A percentile compares a stretch with the other conserved stretches of the same genome.
Conservation (phyloP, 768 basidiomycete species). For the Daedaleopsis nitida region DNA sequence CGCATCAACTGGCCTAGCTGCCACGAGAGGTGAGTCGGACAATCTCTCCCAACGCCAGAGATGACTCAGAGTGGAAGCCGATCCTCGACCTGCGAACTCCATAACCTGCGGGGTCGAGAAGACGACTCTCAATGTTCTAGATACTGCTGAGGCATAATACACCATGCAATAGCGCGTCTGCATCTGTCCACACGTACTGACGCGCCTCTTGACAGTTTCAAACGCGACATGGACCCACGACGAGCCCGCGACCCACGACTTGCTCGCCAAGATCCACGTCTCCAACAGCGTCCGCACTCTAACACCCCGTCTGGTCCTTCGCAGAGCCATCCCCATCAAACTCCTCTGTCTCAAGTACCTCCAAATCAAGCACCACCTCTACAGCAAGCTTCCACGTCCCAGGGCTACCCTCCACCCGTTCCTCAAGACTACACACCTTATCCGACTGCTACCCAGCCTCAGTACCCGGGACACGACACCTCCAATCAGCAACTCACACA, state of each 20-base stretch:
- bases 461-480: slow-evolving; percentile 24
- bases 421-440: slow-evolving; percentile 21
- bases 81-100: slow-evolving; percentile 56
- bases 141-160: slow-evolving; percentile 80
- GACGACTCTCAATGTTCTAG: slow-evolving; percentile 84
- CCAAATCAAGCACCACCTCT: slow-evolving; percentile 9
- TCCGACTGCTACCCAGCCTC: slow-evolving; percentile 27
- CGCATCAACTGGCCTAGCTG: neutral
- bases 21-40: neutral
- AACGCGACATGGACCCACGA: slow-evolving; percentile 68
- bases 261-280: slow-evolving; percentile 66
- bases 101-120: slow-evolving; percentile 56
- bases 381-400: slow-evolving; percentile 17
- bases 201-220: neutral
- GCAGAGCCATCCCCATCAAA: slow-evolving; percentile 7
- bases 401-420: slow-evolving; percentile 14
- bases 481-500: slow-evolving; percentile 31
- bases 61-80: slow-evolving; percentile 97
- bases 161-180: neutral
- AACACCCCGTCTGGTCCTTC: slow-evolving; percentile 37
- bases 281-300: slow-evolving; percentile 48
- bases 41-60: slow-evolving; percentile 27
- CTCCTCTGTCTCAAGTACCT: neutral
- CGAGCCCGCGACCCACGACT: slow-evolving; percentile 81
- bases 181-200: neutral